These are phyloP conservation scores for Hydnomerulius pinastri DNA, from an alignment of 768 basidiomycete genomes.

Conservation along the genomic window DNA sequence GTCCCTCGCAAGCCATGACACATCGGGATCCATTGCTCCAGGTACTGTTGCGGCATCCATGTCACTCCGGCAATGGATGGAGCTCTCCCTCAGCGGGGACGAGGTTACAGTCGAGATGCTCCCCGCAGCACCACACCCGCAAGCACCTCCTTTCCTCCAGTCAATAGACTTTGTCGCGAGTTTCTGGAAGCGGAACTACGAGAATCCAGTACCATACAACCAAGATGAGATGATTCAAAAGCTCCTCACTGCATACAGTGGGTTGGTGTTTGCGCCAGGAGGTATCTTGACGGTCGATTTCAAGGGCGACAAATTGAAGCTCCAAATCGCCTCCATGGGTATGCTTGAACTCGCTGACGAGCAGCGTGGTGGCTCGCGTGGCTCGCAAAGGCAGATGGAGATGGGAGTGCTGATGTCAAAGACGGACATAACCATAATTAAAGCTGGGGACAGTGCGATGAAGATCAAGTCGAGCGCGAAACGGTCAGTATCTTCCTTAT, in stretches of 20 bases:
- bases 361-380: conserved; percentile 48
- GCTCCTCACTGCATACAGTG: conserved; percentile 75
- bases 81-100: conserved; percentile 78
- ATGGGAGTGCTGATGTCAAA: conserved; percentile 86
- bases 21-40: conserved; percentile 66
- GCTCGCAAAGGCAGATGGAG: conserved; percentile 31
- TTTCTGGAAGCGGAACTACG: conserved; percentile 54
- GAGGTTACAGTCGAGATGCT: conserved; percentile 69
- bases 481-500: conserved; percentile 60
- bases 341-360: conserved; percentile 63
- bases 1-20: conserved; percentile 61
- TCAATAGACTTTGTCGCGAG: conserved; percentile 81
- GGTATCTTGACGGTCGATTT: conserved; percentile 85
- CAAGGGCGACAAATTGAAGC: conserved; percentile 81
- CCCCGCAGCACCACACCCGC: conserved; percentile 45
- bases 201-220: conserved; percentile 72
- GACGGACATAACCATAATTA: conserved; percentile 90
- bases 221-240: conserved; percentile 82
- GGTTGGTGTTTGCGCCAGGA: conserved; percentile 66
- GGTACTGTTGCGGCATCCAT: conserved; percentile 77
- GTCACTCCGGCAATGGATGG: conserved; percentile 87
- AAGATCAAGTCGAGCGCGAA: conserved; percentile 91
- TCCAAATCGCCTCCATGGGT: conserved; percentile 58
- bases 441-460: conserved; percentile 77
- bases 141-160: conserved; percentile 66